Percentiles rank a stretch among this genome's conserved stretches.
phyloP scores from a whole-genome alignment of 225 moss, liverwort and hornwort species.

The Takakia lepidozioides region DNA sequence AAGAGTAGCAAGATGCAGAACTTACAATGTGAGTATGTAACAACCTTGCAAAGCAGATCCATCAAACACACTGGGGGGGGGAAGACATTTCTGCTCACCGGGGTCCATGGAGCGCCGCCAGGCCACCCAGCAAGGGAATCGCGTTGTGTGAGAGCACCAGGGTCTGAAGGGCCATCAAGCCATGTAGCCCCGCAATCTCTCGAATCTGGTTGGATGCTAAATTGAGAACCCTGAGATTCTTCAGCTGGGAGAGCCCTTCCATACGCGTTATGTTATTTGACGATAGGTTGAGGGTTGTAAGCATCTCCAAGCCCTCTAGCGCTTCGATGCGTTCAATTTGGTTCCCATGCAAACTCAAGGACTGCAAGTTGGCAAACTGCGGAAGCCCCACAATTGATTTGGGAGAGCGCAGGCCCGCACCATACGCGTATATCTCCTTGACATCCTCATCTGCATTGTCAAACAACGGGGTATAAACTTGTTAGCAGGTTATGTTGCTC shows the following conservation, averaged over 20 bases:
- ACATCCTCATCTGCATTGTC: constrained; percentile 55
- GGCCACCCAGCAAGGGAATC: constrained; percentile 50
- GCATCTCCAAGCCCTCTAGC: constrained; percentile 43
- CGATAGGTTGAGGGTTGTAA: constrained; percentile 70
- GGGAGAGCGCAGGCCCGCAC: constrained; percentile 55
- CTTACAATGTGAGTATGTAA: no score
- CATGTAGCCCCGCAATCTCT: constrained; percentile 51
- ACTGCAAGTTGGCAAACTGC: constrained; percentile 48
- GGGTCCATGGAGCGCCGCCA: constrained; percentile 54
- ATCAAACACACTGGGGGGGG: no score
- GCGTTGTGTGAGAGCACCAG: constrained; percentile 75
- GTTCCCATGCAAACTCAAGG: constrained; percentile 84
- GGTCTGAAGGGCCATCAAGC: constrained; percentile 41
- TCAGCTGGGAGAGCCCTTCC: constrained; percentile 61
- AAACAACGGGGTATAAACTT: no score
- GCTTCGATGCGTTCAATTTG: constrained; percentile 62
- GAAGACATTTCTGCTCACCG: no score
- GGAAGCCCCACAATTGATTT: constrained; percentile 43
- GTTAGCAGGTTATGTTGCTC: no score
- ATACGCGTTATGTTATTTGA: constrained; percentile 72
- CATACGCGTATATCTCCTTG: constrained; percentile 69
- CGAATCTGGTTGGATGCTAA: constrained; percentile 64
- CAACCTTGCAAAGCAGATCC: no score
- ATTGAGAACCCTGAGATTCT: constrained; percentile 47
- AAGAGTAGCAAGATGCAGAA: no score